phyloP scores from a whole-genome alignment of 768 basidiomycete genomes.

The Dendrothele bispora region DNA sequence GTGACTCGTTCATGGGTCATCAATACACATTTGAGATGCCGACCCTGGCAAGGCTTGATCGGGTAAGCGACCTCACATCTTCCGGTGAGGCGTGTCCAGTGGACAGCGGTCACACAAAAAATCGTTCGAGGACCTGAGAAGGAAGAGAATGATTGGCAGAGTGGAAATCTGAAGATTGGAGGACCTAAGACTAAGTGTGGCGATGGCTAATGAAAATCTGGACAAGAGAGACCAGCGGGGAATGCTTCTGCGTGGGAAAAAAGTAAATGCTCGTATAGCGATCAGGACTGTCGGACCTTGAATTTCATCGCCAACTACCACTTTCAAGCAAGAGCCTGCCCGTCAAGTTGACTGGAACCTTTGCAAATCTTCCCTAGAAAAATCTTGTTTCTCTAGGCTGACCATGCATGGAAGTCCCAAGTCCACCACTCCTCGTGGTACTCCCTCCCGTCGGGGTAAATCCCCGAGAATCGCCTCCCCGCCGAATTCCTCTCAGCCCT shows the following conservation, averaged over 20 bases:
- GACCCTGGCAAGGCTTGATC: slow-evolving; percentile 5
- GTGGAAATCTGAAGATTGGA: background rate
- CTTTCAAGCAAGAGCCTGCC: too few species aligned
- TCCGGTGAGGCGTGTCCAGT: background rate
- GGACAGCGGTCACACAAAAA: background rate
- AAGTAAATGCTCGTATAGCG: background rate
- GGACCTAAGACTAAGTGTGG: background rate
- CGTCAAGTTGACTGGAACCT: background rate
- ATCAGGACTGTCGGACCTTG: background rate
- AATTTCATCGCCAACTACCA: too few species aligned
- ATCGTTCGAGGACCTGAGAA: background rate
- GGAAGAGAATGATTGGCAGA: background rate
- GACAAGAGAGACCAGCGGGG: too few species aligned
- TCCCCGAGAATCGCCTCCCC: slow-evolving; percentile 53
- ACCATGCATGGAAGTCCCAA: slow-evolving; percentile 46
- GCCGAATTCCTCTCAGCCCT: slow-evolving; percentile 48
- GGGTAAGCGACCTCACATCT: slow-evolving; percentile 4
- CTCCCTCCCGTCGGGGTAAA: slow-evolving; percentile 63
- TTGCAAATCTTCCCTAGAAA: slow-evolving; percentile 1
- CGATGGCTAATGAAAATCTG: too few species aligned
- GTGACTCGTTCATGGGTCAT: too few species aligned
- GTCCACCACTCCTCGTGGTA: slow-evolving; percentile 51
- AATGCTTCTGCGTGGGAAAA: slow-evolving; percentile 1
- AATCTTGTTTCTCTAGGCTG: background rate
- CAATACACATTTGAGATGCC: background rate